A percentile compares a stretch with the other conserved stretches of the same genome.
Evolutionary conservation across 176 grass and related monocot species (phyloP).

Genomic region (Poa annua): DNA sequence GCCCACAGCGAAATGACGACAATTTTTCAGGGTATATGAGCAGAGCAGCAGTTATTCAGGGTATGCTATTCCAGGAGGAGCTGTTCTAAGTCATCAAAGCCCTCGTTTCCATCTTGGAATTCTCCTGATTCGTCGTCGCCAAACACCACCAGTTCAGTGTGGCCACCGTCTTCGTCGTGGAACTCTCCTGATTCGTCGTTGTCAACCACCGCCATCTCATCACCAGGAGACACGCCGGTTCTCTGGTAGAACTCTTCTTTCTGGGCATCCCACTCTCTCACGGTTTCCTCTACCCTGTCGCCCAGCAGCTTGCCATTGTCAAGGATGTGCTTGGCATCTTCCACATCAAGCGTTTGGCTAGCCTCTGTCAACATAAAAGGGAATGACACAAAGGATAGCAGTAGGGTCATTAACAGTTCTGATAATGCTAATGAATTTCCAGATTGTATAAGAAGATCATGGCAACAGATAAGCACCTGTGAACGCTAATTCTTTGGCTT

Average conservation of each 20-base stretch:
- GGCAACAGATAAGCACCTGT: conserved; percentile 49
- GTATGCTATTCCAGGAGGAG: conserved; percentile 50
- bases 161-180: not conserved
- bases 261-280: conserved; percentile 72
- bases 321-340: conserved; percentile 60
- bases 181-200: conserved; percentile 34
- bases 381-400: not conserved
- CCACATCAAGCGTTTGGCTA: conserved; percentile 37
- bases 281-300: conserved; percentile 59
- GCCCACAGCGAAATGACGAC: not conserved
- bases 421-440: conserved; percentile 10
- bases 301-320: conserved; percentile 55
- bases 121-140: conserved; percentile 36
- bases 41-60: not conserved
- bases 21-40: not conserved
- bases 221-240: conserved; percentile 53
- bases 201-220: conserved; percentile 30
- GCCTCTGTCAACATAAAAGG: conserved; percentile 48
- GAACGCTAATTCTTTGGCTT: conserved; percentile 67
- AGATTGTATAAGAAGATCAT: not conserved
- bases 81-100: conserved; percentile 57
- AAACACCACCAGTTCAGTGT: conserved; percentile 16
- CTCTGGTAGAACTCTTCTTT: conserved; percentile 73
- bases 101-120: conserved; percentile 24
- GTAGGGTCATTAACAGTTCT: not conserved